Evolutionary conservation across 2,329 filamentous ascomycete genomes (phyloP), one percentile per base, ranked within the genome.

Genomic region (Calonectria pseudoturangicola): DNA sequence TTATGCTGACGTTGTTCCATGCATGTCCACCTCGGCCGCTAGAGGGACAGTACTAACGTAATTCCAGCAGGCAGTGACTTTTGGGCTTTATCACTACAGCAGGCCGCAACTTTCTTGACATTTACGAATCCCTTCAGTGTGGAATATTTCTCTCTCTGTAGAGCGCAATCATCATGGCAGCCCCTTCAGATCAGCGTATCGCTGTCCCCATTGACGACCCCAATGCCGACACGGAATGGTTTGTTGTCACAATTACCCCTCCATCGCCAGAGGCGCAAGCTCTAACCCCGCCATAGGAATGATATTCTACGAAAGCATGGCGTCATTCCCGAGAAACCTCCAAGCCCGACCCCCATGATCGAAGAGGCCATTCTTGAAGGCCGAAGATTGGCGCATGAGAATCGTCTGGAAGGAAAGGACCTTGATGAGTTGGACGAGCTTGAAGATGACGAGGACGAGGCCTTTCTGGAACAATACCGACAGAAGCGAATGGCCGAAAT

Each of bases 181-280:
- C 90, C 39, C 91, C 91, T 43, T 80, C 85, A 77, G 92, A 93
- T 67, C 90, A 93, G 80, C 87, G 92, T 58, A 92, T 93, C 77
- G 89, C 89, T 80, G 97, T 99, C 73, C 95, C 96, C 54, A 93
- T 99, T 77, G 95, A 98, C 82, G 93, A 98, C 82, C 96, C 96
- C 39, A 98, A 98, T 82, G 97, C 95, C 75, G 97, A 99, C 83
- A 99, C 97, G 75, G 97, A 99, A 93, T 99, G 97, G 97, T 80
- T 41, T n/a, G 75, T 87, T 56, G 28, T 39, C 75, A 36, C 50
- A 72, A 80, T 74, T 76, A 74, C 74, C 78, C 77, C 77, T 80
- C 77, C 74, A 77, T 75, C n/a, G 51, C 58, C 56, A 58, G 30
- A 28, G 8, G 47, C 39, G 21, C 66, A 64, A 73, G 65, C 70